Evolutionary conservation across 306 rosid species (phyloP).

Genomic region (Abrus precatorius): DNA sequence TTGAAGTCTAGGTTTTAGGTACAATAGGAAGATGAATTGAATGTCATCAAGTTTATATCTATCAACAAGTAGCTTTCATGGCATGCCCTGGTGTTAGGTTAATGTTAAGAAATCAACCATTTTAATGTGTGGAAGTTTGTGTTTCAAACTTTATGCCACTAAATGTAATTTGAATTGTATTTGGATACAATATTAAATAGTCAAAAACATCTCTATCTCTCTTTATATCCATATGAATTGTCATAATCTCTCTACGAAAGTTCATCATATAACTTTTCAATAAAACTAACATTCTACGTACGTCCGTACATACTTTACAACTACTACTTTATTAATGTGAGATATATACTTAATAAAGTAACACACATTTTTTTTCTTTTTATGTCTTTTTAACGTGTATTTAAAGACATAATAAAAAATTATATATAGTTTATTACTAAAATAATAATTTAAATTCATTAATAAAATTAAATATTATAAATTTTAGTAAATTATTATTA

Average conservation of each 20-base stretch:
- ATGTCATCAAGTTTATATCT: slow-evolving; percentile 13
- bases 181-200: not conserved
- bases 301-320: too few species aligned
- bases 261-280: too few species aligned
- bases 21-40: not conserved
- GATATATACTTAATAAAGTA: too few species aligned
- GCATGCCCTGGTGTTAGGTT: not conserved
- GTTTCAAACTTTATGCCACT: not conserved
- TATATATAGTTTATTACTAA: too few species aligned
- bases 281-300: too few species aligned
- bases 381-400: too few species aligned
- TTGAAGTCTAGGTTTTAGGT: slow-evolving; percentile 32
- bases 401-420: too few species aligned
- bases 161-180: not conserved
- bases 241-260: not conserved
- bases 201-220: not conserved
- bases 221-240: not conserved
- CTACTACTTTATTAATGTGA: too few species aligned
- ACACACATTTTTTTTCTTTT: too few species aligned
- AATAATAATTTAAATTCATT: too few species aligned
- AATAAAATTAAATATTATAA: too few species aligned
- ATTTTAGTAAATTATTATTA: too few species aligned
- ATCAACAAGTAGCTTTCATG: slow-evolving; percentile 2
- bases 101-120: not conserved
- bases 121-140: not conserved